These are phyloP conservation scores for Hevea brasiliensis DNA, from an alignment of 345 rosid genomes.

Conservation along the genomic window DNA sequence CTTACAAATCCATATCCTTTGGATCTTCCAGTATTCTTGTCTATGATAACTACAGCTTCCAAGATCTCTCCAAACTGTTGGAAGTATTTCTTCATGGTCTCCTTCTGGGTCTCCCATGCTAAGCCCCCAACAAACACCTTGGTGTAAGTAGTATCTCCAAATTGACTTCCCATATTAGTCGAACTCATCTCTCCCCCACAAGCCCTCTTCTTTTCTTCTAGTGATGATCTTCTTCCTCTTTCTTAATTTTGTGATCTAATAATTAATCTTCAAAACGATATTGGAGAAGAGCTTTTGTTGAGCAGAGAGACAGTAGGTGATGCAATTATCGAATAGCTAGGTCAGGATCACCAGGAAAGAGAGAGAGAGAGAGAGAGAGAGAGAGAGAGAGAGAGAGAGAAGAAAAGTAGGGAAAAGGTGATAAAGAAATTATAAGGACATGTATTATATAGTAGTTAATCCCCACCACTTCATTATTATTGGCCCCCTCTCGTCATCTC, in stretches of 20 bases:
- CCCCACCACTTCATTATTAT: conserved; percentile 8
- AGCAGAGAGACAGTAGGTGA: neutral
- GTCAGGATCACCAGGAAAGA: neutral
- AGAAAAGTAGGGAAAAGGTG: conserved; percentile 1
- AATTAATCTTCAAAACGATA: neutral
- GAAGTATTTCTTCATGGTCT: conserved; percentile 86
- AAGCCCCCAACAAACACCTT: conserved; percentile 7
- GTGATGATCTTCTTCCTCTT: neutral
- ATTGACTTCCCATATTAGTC: neutral
- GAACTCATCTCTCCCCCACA: neutral
- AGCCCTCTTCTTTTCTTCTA: neutral
- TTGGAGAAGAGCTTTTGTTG: neutral
- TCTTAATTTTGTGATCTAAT: neutral
- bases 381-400: neutral
- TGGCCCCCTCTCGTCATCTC: neutral
- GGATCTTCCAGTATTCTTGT: conserved; percentile 96
- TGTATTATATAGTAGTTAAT: neutral
- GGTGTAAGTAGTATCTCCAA: conserved; percentile 6
- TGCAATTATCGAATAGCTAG: neutral
- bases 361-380: neutral
- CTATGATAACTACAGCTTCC: conserved; percentile 98
- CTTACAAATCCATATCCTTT: conserved; percentile 99
- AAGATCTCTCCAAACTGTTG: conserved; percentile 98
- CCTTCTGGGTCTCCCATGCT: conserved; percentile 95
- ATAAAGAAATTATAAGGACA: neutral